Conservation (phyloP, 164 flowering plant species). For the Vitis labrusca region DNA sequence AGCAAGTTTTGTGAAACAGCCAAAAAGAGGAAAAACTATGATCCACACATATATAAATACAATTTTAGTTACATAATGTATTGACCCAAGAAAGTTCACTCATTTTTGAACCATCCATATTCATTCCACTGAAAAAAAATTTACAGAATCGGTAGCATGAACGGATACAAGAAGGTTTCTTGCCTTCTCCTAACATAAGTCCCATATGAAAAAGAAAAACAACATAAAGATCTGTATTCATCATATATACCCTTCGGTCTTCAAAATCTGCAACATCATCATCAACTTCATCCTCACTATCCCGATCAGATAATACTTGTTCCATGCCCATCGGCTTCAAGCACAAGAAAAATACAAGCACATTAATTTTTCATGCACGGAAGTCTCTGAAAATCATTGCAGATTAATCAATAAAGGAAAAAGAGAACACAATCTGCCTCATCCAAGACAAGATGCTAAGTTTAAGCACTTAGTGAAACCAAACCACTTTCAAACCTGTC, state of each 20-base stretch:
- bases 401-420: background rate
- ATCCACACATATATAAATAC: background rate
- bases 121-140: background rate
- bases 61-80: background rate
- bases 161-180: background rate
- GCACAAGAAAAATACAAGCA: slow-evolving; percentile 7
- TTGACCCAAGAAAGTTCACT: background rate
- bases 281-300: slow-evolving; percentile 98
- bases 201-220: background rate
- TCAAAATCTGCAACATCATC: slow-evolving; percentile 96
- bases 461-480: no score
- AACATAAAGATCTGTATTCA: background rate
- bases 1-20: background rate
- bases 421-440: no score
- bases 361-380: background rate
- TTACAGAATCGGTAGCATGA: background rate
- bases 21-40: background rate
- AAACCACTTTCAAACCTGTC: no score
- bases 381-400: background rate
- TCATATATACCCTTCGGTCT: slow-evolving; percentile 77
- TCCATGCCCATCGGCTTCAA: slow-evolving; percentile 89
- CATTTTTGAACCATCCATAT: background rate
- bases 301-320: slow-evolving; percentile 84
- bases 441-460: no score
- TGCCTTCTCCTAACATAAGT: no score